Evolutionary conservation across 2,329 filamentous ascomycete genomes (phyloP), one percentile per base, ranked within the genome.

Genomic region (Scedosporium minutisporum): DNA sequence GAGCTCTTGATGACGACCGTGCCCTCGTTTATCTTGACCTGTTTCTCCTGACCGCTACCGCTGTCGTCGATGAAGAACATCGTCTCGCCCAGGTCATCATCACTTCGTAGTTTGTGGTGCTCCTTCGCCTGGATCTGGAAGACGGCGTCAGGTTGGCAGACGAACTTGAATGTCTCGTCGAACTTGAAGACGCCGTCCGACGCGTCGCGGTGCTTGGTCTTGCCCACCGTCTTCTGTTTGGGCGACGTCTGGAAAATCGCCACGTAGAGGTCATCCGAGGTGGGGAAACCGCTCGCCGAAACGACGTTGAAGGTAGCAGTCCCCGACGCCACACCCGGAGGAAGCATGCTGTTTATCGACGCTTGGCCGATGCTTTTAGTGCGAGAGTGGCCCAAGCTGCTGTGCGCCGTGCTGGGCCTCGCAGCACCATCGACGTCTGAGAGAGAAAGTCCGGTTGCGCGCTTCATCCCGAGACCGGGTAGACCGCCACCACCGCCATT

Each of bases 41-140:
- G 80, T 78, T 93, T 95, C 68, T 93, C 88, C 38, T 81, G 78
- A 10, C 84, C 84, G 1, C 80, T 77, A 2, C 85, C 83, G 1
- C 81, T 83, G 71, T 99, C 93, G 66, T 93, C 91, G n/a, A 99
- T 85, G 71, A 96, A 93, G 77, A 96, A 96, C n/a, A 89, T 73
- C 4, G 85, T 85, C 70, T 97, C 93, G 61, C 95, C 95, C 0
- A 99, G 82, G 64, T 88, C 84, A 63, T 93, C 88, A 71, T 96
- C 91, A 63, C 86, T 88, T 60, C 90, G 89, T 70, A 97, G 93
- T 0, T 87, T 90, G 69, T 89, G 85, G 70, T 96, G 91, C 68
- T 92, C 89, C 72, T 92, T 92, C 65, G 92, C 92, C 66, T 90
- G 84, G 65, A 99, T 72, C 72, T 91, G 89, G 82, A 97, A 97